Evolutionary conservation across 805 yeast genomes (phyloP).

Genomic region (Cyberlindnera maritima): DNA sequence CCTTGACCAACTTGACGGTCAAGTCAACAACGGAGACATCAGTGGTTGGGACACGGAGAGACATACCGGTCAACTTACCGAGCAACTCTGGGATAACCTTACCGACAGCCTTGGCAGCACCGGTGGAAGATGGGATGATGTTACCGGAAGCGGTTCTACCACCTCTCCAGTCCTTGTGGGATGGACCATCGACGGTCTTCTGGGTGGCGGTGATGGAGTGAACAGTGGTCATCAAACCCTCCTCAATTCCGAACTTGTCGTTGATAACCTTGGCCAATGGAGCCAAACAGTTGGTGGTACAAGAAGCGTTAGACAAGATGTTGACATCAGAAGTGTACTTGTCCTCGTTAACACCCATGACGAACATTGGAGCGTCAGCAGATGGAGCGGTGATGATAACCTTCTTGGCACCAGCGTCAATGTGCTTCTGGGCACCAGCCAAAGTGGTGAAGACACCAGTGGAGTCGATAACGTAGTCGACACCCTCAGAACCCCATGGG

Average conservation of each 20-base stretch:
- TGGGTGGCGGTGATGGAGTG: conserved; percentile 96
- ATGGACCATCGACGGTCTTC: conserved; percentile 95
- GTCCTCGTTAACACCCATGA: conserved; percentile 84
- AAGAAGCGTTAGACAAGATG: conserved; percentile 88
- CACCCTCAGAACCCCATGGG: conserved; percentile 85
- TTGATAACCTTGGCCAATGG: conserved; percentile 89
- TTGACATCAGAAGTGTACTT: conserved; percentile 71
- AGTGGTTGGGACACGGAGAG: conserved; percentile 90
- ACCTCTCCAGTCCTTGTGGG: conserved; percentile 98
- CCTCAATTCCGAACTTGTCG: conserved; percentile 83
- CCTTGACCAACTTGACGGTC: conserved; percentile 77
- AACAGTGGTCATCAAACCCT: conserved; percentile 94
- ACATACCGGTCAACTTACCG: conserved; percentile 93
- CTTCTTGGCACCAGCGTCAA: conserved; percentile 91
- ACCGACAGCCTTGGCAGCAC: conserved; percentile 98
- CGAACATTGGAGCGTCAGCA: conserved; percentile 93
- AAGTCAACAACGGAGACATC: conserved; percentile 93
- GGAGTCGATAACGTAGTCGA: conserved; percentile 86
- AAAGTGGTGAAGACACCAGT: conserved; percentile 89
- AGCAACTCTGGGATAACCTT: conserved; percentile 87
- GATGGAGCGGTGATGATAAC: conserved; percentile 95
- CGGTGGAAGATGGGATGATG: conserved; percentile 93
- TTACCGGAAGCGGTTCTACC: conserved; percentile 96
- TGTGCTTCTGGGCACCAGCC: conserved; percentile 81
- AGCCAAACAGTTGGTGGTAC: conserved; percentile 95